phyloP scores from a whole-genome alignment of 2,329 filamentous ascomycete genomes.

The Phyllosticta citribraziliensis region DNA sequence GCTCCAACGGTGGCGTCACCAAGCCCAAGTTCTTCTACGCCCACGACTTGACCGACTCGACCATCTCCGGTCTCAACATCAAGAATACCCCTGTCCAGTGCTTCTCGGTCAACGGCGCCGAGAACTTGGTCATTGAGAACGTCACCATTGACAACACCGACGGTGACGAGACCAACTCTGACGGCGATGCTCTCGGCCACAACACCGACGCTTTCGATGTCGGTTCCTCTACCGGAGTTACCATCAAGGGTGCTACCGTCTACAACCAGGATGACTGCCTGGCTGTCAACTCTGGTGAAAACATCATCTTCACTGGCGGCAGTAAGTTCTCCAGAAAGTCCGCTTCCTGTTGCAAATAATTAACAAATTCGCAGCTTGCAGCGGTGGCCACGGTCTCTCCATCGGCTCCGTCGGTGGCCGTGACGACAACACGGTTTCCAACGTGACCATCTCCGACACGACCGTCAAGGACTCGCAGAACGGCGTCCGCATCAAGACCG shows the following conservation, averaged over 20 bases:
- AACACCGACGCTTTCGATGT: conserved; percentile 52
- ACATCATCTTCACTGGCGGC: conserved; percentile 1
- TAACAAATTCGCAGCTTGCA: conserved; percentile 21
- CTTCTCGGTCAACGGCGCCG: conserved; percentile 32
- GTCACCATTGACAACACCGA: conserved; percentile 45
- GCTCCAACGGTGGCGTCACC: conserved; percentile 36
- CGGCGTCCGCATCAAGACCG: conserved; percentile 46
- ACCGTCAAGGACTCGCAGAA: conserved; percentile 40
- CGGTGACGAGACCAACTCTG: conserved; percentile 31
- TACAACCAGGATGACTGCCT: conserved; percentile 48
- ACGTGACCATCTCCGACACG: conserved; percentile 38
- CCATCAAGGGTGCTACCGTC: conserved; percentile 36
- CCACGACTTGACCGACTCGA: conserved; percentile 18
- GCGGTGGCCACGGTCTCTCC: conserved; percentile 44
- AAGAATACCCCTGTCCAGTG: conserved; percentile 46
- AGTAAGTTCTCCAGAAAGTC: neutral
- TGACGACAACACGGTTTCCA: conserved; percentile 40
- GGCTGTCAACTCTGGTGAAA: conserved; percentile 42
- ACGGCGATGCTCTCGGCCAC: conserved; percentile 15
- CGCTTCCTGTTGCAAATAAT: conserved; percentile 23
- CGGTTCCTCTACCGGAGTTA: conserved; percentile 33
- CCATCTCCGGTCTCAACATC: conserved; percentile 38
- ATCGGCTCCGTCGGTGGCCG: conserved; percentile 46
- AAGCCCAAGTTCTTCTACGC: conserved; percentile 17
- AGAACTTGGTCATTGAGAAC: conserved; percentile 31